Base-by-base conservation (phyloP, 1,284 basidiomycete genomes). In the Agroathelia rolfsii region DNA sequence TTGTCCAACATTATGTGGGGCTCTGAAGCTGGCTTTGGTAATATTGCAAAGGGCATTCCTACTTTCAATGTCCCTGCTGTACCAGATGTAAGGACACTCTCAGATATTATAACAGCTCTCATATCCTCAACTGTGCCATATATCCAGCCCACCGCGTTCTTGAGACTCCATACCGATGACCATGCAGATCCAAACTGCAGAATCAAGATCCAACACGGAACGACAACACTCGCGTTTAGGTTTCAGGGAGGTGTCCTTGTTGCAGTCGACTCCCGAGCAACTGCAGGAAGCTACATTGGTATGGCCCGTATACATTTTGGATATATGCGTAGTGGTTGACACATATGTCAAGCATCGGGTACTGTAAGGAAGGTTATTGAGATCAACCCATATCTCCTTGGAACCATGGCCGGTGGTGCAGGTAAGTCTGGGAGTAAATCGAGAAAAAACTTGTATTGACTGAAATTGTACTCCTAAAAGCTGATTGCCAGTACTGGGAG, bases 351-450 rank as follows among this genome's bases (percentile, higher is more conserved):
- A 94, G 92, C 92, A 0, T 88, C 80, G 18, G 92, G 92, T 34
- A 96, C 92, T 11, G 88, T 96, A 41, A 95, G 93, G 71, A 96
- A 96, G 69, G 94, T 99, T 42, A 98, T 99, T 49, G 95, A 98
- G 66, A 98, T 99, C 62, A 98, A 98, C 66, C 90, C 92, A 28
- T 98, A 95, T 65, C 64, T 99, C 34, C 73, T 98, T 19, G 95
- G 95, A 39, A 98, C 94, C 1, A 98, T 98, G 94, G 94, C 94
- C 41, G 95, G 94, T 62, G 94, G 93, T 61, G 94, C 94, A 43
- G 90, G 90, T 87, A 48, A 28, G 70, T 61, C 7, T 19, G n/a
- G n/a, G n/a, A n/a, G n/a, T n/a, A n/a, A 16, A 20, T 25, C 24
- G n/a, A n/a, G n/a, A n/a, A n/a, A n/a, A n/a, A n/a, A n/a, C n/a